Base-by-base conservation (phyloP, 2,329 filamentous ascomycete species). In the Graphiopsis chlorocephala region DNA sequence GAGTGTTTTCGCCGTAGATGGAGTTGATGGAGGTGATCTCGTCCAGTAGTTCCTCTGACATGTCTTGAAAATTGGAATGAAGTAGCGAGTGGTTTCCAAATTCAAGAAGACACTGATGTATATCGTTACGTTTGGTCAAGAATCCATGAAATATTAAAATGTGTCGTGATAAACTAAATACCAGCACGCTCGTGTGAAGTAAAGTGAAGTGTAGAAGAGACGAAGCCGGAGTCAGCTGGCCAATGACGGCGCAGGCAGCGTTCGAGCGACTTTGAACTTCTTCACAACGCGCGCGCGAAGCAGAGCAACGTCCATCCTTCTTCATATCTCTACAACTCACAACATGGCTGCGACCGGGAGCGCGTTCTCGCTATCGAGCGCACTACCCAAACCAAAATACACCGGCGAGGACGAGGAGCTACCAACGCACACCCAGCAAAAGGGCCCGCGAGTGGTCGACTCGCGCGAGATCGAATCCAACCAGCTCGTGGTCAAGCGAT, bases 321-420 rank as follows among this genome's bases (percentile, higher is more conserved):
- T 50, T 28, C 47, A 50, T 62, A 25, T 45, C n/a, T n/a, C 31
- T 33, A 31, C 23, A 55, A 25, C n/a, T 11, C 11, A 23, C 48
- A 33, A 45, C 12, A 62, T 62, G 60, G 60, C 60, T 8, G 17
- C 60, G 11, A 55, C 60, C 3, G 33, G 60, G 11, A 28, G 60
- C 60, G 60, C 60, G 7, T 62, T 69, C 65, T 91, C 92, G 65
- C 85, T 98, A 50, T 88, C 92, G 68, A 87, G 88, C 75, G 88
- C 91, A 64, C 84, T 98, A 50, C 94, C 94, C 3, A 93, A 93
- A 76, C 93, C 94, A 17, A 94, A 91, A 79, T 96, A 97, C 75
- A 92, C 89, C 4, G 93, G 91, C 71, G 92, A 96, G 75, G 89
- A 96, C 75, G 93, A 97, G 76, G 91, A 96, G 73, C 80, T 90